phyloP scores from a whole-genome alignment of 2,329 filamentous ascomycete genomes.

The Colletotrichum liriopes region DNA sequence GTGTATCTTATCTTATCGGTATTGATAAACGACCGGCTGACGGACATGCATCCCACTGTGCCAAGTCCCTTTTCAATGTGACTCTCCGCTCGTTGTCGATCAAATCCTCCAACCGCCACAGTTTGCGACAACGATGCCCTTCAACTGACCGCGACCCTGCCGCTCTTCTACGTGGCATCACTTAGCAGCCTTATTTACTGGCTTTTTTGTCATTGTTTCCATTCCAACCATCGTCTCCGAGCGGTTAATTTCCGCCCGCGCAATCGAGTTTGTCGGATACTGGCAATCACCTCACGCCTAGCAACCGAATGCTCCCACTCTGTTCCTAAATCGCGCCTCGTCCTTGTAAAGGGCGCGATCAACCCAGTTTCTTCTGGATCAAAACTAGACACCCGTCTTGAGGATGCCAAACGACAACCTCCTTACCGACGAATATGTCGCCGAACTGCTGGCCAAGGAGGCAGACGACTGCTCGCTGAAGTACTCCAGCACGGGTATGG shows the following conservation, averaged over 20 bases:
- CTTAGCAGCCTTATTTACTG: not conserved
- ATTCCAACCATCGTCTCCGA: not conserved
- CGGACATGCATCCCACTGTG: constrained; percentile 22
- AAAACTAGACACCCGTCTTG: not conserved
- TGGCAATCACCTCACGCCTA: not conserved
- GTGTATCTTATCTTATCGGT: not conserved
- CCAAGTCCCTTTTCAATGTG: constrained; percentile 14
- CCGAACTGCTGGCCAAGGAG: constrained; percentile 84
- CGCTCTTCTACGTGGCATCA: constrained; percentile 1
- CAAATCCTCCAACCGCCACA: constrained; percentile 23
- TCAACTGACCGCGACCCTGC: constrained; percentile 15
- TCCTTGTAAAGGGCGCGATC: constrained; percentile 6
- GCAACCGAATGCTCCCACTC: constrained; percentile 4
- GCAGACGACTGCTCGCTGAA: constrained; percentile 81
- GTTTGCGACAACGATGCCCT: constrained; percentile 22
- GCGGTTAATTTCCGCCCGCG: not conserved
- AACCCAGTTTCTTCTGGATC: not conserved
- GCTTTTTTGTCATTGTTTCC: not conserved
- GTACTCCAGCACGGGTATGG: constrained; percentile 82
- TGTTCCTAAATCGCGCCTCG: not conserved
- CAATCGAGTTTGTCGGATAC: not conserved
- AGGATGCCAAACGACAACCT: constrained; percentile 65
- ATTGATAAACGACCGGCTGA: not conserved
- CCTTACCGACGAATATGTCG: constrained; percentile 84
- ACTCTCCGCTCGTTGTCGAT: constrained; percentile 22